A percentile compares a stretch with the other conserved stretches of the same genome.
These are phyloP conservation scores for Saccharomycopsis sp. DNA, from an alignment of 805 yeast species.

Conservation along the genomic window DNA sequence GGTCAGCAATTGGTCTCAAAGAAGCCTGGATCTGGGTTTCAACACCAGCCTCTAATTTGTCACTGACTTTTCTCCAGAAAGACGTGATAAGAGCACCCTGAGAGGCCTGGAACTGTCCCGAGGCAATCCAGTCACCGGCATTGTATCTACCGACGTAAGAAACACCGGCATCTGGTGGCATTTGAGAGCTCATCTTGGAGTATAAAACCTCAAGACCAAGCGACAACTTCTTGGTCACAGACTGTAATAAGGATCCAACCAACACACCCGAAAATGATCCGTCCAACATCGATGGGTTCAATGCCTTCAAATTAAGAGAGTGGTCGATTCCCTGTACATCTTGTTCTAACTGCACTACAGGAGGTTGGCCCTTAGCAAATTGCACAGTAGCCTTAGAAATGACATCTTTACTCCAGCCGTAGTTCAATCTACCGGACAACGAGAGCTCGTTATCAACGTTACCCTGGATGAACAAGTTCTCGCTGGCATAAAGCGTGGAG, in stretches of 20 bases:
- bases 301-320: constrained; percentile 80
- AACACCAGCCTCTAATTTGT: constrained; percentile 90
- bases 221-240: constrained; percentile 75
- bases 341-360: constrained; percentile 94
- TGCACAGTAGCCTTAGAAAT: constrained; percentile 83
- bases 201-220: constrained; percentile 91
- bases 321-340: constrained; percentile 88
- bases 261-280: constrained; percentile 85
- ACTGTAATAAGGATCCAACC: constrained; percentile 85
- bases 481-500: constrained; percentile 83
- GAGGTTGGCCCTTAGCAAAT: constrained; percentile 80
- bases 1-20: constrained; percentile 66
- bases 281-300: constrained; percentile 77
- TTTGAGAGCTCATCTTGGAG: constrained; percentile 58
- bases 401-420: constrained; percentile 78
- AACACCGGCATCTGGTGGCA: constrained; percentile 87
- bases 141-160: constrained; percentile 88
- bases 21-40: constrained; percentile 79
- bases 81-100: constrained; percentile 86
- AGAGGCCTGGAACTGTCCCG: constrained; percentile 81
- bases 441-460: constrained; percentile 82
- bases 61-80: constrained; percentile 90
- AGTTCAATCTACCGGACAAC: constrained; percentile 82
- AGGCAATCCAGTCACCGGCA: constrained; percentile 83
- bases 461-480: constrained; percentile 82